Conservation (phyloP, 2,329 filamentous ascomycete species). For the Fusarium sulawesiense region DNA sequence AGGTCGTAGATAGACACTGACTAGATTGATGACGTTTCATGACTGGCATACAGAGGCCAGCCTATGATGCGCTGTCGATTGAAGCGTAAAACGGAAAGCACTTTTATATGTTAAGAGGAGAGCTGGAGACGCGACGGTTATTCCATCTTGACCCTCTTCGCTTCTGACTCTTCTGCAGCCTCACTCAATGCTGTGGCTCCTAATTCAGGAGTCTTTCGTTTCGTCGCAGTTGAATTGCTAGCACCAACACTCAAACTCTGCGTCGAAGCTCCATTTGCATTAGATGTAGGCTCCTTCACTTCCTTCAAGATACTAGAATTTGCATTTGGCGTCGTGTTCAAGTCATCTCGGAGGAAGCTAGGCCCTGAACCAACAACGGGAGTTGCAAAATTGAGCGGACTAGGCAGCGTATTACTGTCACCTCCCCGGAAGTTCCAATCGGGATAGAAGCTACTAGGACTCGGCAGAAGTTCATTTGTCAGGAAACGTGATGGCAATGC, state of each 20-base stretch:
- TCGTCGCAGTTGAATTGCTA: constrained; percentile 49
- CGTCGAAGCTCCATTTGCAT: constrained; percentile 21
- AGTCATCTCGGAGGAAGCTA: constrained; percentile 69
- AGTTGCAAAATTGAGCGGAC: constrained; percentile 92
- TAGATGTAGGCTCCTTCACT: constrained; percentile 4
- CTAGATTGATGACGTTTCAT: constrained; percentile 15
- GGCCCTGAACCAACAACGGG: constrained; percentile 73
- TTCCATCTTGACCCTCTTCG: constrained; percentile 66
- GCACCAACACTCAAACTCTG: constrained; percentile 40
- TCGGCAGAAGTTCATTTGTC: constrained; percentile 86
- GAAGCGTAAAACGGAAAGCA: constrained; percentile 21
- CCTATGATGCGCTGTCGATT: constrained; percentile 26
- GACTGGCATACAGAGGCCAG: constrained; percentile 35
- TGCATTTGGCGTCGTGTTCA: constrained; percentile 31
- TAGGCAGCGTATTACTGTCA: constrained; percentile 89
- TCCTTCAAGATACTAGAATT: constrained; percentile 25
- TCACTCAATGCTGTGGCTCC: constrained; percentile 56
- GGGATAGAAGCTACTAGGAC: constrained; percentile 90
- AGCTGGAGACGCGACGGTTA: constrained; percentile 34
- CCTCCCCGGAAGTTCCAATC: constrained; percentile 83
- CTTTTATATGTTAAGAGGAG: constrained; percentile 15
- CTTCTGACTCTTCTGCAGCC: constrained; percentile 57
- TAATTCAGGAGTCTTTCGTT: constrained; percentile 68
- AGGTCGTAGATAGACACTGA: constrained; percentile 1
- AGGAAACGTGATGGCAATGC: constrained; percentile 93